Evolutionary conservation across 768 basidiomycete genomes (phyloP), one percentile per base, ranked within the genome.

Genomic region (Sistotremastrum suecicum): DNA sequence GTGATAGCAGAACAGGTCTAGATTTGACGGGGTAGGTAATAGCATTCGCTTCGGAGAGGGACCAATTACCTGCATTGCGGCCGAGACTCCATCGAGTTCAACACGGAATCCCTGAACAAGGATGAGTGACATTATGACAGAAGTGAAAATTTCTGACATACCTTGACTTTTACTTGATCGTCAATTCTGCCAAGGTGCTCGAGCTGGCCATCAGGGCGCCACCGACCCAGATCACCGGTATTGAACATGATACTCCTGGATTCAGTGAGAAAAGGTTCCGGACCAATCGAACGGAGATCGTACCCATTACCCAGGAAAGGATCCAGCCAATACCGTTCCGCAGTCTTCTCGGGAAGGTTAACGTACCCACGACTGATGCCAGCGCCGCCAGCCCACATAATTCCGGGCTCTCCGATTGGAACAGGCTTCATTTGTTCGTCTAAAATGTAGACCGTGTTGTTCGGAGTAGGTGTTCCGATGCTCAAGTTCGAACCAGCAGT

Each of bases 321-420:
- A 55, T 80, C 77, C 7, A 51, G 53, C 37, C 53, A 56, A 53
- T 74, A 78, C 31, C 71, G 56, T 55, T 77, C 74, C 43, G 60
- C 60, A 5, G 70, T 76, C 56, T 71, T 75, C 30, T 72, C 71
- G 1, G 73, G 71, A 29, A 75, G 61, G 51, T 72, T 74, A 39
- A 76, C 56, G 50, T 79, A 79, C 2, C 75, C 75, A 37, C 68
- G 62, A 11, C 69, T 68, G 34, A 77, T 69, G 28, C 76, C 73
- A n/a, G 62, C 65, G 38, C 77, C 77, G 37, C 75, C 76, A n/a
- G 71, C 77, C 75, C 75, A 78, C 74, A 77, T 77, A 51, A 61
- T 63, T 48, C 60, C 76, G 50, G 57, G 42, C 39, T 60, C 52
- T 39, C 63, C 62, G 33, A 62, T 58, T 3, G 59, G 56, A 3